phyloP scores from a whole-genome alignment of 805 yeast genomes.

The Starmerella roubikii region DNA sequence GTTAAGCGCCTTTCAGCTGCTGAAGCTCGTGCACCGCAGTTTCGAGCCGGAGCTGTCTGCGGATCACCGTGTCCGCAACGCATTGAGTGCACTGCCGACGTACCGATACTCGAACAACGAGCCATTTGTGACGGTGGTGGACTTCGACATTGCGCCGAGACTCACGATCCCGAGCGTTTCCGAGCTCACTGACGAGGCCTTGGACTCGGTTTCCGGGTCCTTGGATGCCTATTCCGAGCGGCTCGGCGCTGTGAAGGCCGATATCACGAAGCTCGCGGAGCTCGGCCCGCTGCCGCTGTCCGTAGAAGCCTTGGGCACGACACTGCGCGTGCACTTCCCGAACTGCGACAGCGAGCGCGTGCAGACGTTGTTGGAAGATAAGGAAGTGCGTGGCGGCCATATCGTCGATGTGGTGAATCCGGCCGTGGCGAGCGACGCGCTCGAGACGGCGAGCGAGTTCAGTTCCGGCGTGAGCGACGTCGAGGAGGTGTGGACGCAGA shows the following conservation, averaged over 20 bases:
- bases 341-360: slow-evolving; percentile 49
- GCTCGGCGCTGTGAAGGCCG: slow-evolving; percentile 32
- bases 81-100: not conserved
- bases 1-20: too few species aligned
- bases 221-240: slow-evolving; percentile 22
- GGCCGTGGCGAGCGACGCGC: not conserved
- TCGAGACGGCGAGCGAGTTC: slow-evolving; percentile 2
- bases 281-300: slow-evolving; percentile 57
- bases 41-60: too few species aligned
- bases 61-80: not conserved
- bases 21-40: too few species aligned
- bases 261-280: slow-evolving; percentile 34
- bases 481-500: slow-evolving; percentile 3
- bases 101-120: not conserved
- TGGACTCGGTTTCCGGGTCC: slow-evolving; percentile 30
- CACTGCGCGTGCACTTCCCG: slow-evolving; percentile 49
- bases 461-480: not conserved
- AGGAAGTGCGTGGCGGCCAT: slow-evolving; percentile 45
- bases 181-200: slow-evolving; percentile 33
- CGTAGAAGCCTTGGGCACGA: slow-evolving; percentile 28
- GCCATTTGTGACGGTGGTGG: slow-evolving; percentile 28
- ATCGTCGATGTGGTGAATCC: slow-evolving; percentile 26
- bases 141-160: slow-evolving; percentile 38
- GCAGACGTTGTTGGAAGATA: slow-evolving; percentile 42
- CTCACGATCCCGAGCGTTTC: slow-evolving; percentile 31